Evolutionary conservation across 106 monocot species (phyloP).

Genomic region (Hemerocallis citrina): DNA sequence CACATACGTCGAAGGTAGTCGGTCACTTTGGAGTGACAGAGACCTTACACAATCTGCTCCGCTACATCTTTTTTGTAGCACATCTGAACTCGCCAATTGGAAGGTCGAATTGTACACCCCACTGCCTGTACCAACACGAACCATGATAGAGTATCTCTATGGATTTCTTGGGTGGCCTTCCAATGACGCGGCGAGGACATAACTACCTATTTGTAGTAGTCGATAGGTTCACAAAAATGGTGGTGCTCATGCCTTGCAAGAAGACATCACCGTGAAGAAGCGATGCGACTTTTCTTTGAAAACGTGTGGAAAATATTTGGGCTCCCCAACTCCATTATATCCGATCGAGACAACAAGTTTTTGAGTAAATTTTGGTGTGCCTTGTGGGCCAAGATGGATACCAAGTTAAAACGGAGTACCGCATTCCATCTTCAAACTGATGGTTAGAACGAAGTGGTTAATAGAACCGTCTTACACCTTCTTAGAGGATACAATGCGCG

Average conservation of each 20-base stretch:
- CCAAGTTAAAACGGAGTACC: neutral
- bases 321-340: neutral
- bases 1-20: neutral
- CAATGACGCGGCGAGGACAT: neutral
- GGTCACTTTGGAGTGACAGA: conserved; percentile 1
- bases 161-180: conserved; percentile 5
- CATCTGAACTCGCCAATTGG: neutral
- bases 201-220: conserved; percentile 4
- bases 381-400: neutral
- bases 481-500: neutral
- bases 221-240: conserved; percentile 4
- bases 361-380: neutral
- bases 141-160: conserved; percentile 17
- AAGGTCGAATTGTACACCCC: neutral
- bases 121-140: neutral
- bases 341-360: neutral
- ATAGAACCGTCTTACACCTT: neutral
- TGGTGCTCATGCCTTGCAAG: neutral
- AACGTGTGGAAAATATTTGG: neutral
- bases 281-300: neutral
- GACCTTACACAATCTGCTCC: neutral
- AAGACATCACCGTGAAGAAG: neutral
- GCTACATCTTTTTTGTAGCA: neutral
- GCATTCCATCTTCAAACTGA: conserved; percentile 2
- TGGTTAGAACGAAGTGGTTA: conserved; percentile 7